Evolutionary conservation across 768 basidiomycete genomes (phyloP), one percentile per base, ranked within the genome.

Genomic region (Hypholoma fasciculare): DNA sequence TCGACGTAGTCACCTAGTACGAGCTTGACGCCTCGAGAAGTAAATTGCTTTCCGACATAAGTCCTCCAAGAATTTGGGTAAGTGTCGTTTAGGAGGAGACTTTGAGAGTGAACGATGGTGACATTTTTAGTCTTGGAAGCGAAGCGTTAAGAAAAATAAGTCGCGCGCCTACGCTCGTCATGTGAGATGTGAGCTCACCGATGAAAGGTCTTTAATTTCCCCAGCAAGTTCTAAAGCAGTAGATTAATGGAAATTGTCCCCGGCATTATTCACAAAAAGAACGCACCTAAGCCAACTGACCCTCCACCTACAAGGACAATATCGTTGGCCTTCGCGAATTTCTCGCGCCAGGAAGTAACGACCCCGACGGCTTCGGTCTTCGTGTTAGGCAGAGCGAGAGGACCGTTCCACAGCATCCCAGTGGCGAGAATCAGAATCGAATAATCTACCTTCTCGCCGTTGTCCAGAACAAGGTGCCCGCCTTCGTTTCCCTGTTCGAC

Each of bases 361-460:
- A 66, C 73, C 9, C 63, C 61, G 30, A 64, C 19, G 1, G 69
- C 61, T 13, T 70, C 72, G 11, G 64, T 61, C 38, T 67, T 68
- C 11, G 55, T 63, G 7, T 73, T 67, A 0, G 83, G 85, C 49
- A 87, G 69, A 14, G 70, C 68, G 46, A 82, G 44, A 0, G 82
- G 81, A 0, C 81, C 85, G 12, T 70, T 65, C 84, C 84, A 90
- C 3, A 60, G 69, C 42, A 76, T 78, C 1, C 89, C 89, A 1
- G 87, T 75, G 0, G 86, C 79, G 38, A 90, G 69, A 42, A 90
- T 77, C 47, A 91, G 81, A 23, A 80, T 69, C 11, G 78, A 76
- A 67, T 84, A 91, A 8, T 70, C 67, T 11, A 89, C 59, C 17
- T 65, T 67, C 52, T 84, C 77, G 34, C 84, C 85, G 61, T 73